phyloP scores from a whole-genome alignment of 2,329 filamentous ascomycete genomes.

The Coniochaeta hoffmannii region DNA sequence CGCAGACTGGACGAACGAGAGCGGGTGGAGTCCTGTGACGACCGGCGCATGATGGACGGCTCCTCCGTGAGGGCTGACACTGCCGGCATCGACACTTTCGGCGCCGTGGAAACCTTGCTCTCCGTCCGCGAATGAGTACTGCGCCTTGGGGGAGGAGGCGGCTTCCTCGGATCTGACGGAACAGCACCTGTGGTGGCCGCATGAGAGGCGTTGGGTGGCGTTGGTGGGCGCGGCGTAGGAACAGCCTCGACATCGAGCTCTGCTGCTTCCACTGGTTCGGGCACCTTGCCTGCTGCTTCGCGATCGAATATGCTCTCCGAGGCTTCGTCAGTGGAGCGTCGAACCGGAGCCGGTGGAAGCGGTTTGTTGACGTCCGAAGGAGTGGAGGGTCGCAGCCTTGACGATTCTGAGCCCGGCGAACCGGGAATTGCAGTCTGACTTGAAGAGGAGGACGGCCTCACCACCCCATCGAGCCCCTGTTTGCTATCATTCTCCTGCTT shows the following conservation, averaged over 20 bases:
- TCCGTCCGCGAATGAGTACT: slow-evolving; percentile 39
- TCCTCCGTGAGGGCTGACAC: background rate
- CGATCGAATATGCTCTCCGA: slow-evolving; percentile 45
- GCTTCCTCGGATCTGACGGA: slow-evolving; percentile 24
- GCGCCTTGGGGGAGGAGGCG: slow-evolving; percentile 44
- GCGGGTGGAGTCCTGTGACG: slow-evolving; percentile 41
- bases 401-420: slow-evolving; percentile 8
- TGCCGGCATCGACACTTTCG: background rate
- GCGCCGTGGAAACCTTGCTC: slow-evolving; percentile 24
- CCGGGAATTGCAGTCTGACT: background rate
- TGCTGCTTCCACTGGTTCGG: slow-evolving; percentile 29
- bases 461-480: slow-evolving; percentile 22
- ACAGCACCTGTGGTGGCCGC: slow-evolving; percentile 21
- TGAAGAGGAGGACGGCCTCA: slow-evolving; percentile 8
- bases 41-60: slow-evolving; percentile 23
- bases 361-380: slow-evolving; percentile 54
- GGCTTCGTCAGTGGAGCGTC: slow-evolving; percentile 38
- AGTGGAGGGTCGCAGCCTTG: slow-evolving; percentile 25
- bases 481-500: slow-evolving; percentile 22
- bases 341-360: slow-evolving; percentile 45
- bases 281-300: slow-evolving; percentile 44
- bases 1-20: slow-evolving; percentile 39
- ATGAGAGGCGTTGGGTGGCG: slow-evolving; percentile 28
- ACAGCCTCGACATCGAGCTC: slow-evolving; percentile 19
- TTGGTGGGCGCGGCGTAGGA: slow-evolving; percentile 27